Conservation (phyloP, 805 yeast genomes). For the Lachancea meyersii region DNA sequence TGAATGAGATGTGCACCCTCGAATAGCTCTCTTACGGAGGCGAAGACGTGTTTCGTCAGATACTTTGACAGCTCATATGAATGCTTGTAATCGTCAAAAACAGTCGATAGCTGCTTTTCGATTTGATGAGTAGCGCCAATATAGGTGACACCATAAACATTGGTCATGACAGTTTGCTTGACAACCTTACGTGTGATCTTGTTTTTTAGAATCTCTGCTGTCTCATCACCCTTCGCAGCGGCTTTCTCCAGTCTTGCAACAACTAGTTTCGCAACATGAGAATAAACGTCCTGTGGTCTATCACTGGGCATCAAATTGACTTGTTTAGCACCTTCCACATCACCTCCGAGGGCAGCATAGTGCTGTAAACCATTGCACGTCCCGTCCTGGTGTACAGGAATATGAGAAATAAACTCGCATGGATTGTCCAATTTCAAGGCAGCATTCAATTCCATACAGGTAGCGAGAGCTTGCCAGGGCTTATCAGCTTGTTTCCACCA, state of each 20-base stretch:
- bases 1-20: constrained; percentile 92
- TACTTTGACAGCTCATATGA: constrained; percentile 51
- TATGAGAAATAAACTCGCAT: constrained; percentile 55
- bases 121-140: constrained; percentile 91
- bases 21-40: constrained; percentile 77
- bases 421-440: constrained; percentile 62
- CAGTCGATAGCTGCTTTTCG: constrained; percentile 61
- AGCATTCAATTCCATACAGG: constrained; percentile 58
- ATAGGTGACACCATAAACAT: constrained; percentile 93
- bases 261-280: constrained; percentile 62
- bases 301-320: constrained; percentile 68
- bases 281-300: constrained; percentile 71
- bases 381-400: constrained; percentile 83
- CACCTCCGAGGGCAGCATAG: constrained; percentile 85
- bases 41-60: constrained; percentile 71
- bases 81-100: constrained; percentile 44
- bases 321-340: constrained; percentile 72
- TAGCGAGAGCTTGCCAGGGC: constrained; percentile 76
- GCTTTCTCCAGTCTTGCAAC: constrained; percentile 48
- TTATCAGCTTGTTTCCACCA: constrained; percentile 76
- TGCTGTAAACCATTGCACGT: constrained; percentile 84
- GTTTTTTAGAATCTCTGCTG: constrained; percentile 48
- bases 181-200: constrained; percentile 80
- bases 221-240: constrained; percentile 46
- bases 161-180: constrained; percentile 97